Base-by-base conservation (phyloP, 129 eudicot genomes). In the Saposhnikovia divaricata region DNA sequence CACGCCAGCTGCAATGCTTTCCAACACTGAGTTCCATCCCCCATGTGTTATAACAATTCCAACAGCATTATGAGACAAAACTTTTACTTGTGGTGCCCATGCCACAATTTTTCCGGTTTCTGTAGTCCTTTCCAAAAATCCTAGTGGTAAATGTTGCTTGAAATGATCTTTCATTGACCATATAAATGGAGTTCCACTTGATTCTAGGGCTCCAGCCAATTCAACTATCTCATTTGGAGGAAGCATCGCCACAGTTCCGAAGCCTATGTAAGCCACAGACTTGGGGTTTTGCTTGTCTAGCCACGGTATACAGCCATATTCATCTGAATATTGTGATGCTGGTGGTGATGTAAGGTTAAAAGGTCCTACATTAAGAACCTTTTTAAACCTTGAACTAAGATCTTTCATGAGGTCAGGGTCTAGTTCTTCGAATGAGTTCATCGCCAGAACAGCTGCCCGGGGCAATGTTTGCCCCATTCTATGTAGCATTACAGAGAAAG, bases 21-120 rank as follows among this genome's bases (percentile, higher is more conserved):
- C 98, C 82, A 93, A 10, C 40, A 90, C 82, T 11, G 98, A 93
- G 68, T 87, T 89, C 98, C 98, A 90, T 27, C 98, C 98, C 10
- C 92, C 77, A 38, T 93, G 98, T 3, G 90, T 89, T 6, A 87
- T 74, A 75, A 93, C 84, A 57, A 83, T 90, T 40, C 92, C 93
- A 3, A 82, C 71, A 2, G 89, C 83, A 7, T 18, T 9, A 53
- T 89, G 88, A 34, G 71, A 85, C 74, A 93, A 80, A 0, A 93
- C 79, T 72, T 85, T 84, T 48, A 82, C 68, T 38, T 93, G 98
- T 9, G 98, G 98, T 2, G 92, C 98, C 98, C 98, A 93, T 0
- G 92, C 74, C 15, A 90, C 98, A 2, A 90, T 53, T 80, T 85
- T 93, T 70, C 91, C 91, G 5, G 34, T 72, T 13, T 40, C 81